Percentiles rank a stretch among this genome's conserved stretches.
Conservation (phyloP, 345 rosid genomes). For the Hypericum androsaemum region DNA sequence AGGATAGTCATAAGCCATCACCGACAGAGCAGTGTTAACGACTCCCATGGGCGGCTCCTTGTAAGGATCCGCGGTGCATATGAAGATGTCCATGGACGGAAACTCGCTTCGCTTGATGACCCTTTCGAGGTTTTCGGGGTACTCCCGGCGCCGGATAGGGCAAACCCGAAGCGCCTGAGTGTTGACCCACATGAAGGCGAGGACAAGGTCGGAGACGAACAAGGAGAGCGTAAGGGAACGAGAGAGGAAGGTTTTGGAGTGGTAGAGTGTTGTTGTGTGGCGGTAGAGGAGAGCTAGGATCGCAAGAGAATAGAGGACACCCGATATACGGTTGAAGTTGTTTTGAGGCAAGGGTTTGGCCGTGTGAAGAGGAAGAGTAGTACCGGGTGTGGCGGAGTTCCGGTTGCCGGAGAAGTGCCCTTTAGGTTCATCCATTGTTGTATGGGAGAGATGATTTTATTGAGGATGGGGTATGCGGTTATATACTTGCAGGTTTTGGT, state of each 20-base stretch:
- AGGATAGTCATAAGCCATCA: constrained; percentile 7
- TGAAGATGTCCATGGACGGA: constrained; percentile 5
- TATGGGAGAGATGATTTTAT: too few relatives aligned
- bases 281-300: constrained; percentile 37
- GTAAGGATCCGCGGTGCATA: constrained; percentile 19
- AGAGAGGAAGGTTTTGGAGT: constrained; percentile 9
- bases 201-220: constrained; percentile 2
- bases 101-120: constrained; percentile 4
- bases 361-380: constrained; percentile 25
- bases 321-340: constrained; percentile 36
- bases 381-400: background rate
- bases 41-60: constrained; percentile 18
- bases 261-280: constrained; percentile 33
- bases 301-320: constrained; percentile 37
- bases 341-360: constrained; percentile 28
- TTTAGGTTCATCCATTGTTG: too few relatives aligned
- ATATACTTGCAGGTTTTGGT: too few relatives aligned
- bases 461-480: too few relatives aligned
- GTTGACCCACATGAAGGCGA: constrained; percentile 4
- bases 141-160: constrained; percentile 8
- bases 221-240: background rate
- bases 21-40: constrained; percentile 7
- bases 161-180: constrained; percentile 5
- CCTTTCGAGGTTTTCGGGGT: constrained; percentile 11
- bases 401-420: too few relatives aligned